These are phyloP conservation scores for Cercospora sesami DNA, from an alignment of 2,329 filamentous ascomycete species.

Conservation along the genomic window DNA sequence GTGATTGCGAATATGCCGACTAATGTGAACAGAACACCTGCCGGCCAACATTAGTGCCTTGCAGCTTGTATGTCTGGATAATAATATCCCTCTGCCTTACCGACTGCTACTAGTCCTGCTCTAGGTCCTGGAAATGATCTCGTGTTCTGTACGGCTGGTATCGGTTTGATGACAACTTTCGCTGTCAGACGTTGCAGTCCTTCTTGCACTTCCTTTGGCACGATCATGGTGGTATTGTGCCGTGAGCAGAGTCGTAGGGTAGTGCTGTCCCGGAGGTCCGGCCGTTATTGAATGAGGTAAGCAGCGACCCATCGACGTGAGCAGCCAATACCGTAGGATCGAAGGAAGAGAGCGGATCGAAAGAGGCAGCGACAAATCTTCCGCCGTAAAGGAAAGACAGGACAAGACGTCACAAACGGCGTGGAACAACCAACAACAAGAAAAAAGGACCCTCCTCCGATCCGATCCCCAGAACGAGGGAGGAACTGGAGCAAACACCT, in stretches of 20 bases:
- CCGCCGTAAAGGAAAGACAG: background rate
- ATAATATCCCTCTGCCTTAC: background rate
- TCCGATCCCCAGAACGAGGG: background rate
- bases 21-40: conserved; percentile 25
- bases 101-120: conserved; percentile 15
- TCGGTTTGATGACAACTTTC: conserved; percentile 13
- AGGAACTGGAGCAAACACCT: background rate
- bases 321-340: background rate
- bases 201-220: background rate
- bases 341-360: background rate
- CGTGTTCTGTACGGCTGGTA: conserved; percentile 14
- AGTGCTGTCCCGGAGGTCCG: background rate
- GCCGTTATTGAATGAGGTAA: background rate
- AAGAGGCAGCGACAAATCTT: background rate
- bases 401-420: background rate
- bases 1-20: conserved; percentile 25
- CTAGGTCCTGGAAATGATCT: conserved; percentile 12
- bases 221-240: background rate
- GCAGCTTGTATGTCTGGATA: background rate
- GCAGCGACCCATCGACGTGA: background rate
- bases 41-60: background rate
- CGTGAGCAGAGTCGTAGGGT: background rate
- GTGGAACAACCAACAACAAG: background rate
- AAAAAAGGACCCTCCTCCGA: background rate
- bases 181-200: background rate